phyloP scores from a whole-genome alignment of 352 stramenopile species.

The Thalassiosira gravida region DNA sequence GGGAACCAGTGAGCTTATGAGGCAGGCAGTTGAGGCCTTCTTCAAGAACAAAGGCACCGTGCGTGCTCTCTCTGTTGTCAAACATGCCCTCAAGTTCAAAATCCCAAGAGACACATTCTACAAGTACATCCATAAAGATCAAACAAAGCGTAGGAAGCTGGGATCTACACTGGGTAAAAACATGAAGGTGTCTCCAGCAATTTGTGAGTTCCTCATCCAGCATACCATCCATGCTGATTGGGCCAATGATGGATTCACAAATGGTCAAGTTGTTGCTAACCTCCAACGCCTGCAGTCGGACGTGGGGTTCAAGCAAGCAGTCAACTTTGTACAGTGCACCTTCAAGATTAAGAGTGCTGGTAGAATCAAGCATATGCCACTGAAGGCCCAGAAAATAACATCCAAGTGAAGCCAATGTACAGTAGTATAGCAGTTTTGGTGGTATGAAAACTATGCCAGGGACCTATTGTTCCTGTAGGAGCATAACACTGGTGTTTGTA shows the following conservation, averaged over 20 bases:
- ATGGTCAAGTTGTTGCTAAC: constrained; percentile 7
- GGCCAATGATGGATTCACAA: constrained; percentile 14
- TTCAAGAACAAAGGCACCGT: no score
- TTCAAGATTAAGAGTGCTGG: not conserved
- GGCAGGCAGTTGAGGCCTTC: no score
- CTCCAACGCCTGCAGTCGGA: constrained; percentile 3
- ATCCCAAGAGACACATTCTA: not conserved
- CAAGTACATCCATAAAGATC: constrained; percentile 6
- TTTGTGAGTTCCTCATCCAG: constrained; percentile 18
- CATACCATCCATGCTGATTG: constrained; percentile 17
- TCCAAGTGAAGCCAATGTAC: constrained; percentile 10
- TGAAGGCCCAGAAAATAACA: constrained; percentile 27
- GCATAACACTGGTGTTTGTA: constrained; percentile 24
- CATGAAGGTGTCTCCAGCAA: not conserved
- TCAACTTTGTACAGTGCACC: not conserved
- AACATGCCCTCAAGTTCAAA: no score
- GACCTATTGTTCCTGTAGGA: not conserved
- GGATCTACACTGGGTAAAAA: constrained; percentile 3
- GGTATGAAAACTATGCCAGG: not conserved
- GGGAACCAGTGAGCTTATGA: no score
- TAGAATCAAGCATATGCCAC: constrained; percentile 7
- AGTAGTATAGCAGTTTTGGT: constrained; percentile 16
- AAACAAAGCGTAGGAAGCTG: not conserved
- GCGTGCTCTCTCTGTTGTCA: no score
- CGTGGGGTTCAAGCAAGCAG: not conserved